Base-by-base conservation (phyloP, 495 filamentous ascomycete genomes). In the Hypoxylon fuscum region DNA sequence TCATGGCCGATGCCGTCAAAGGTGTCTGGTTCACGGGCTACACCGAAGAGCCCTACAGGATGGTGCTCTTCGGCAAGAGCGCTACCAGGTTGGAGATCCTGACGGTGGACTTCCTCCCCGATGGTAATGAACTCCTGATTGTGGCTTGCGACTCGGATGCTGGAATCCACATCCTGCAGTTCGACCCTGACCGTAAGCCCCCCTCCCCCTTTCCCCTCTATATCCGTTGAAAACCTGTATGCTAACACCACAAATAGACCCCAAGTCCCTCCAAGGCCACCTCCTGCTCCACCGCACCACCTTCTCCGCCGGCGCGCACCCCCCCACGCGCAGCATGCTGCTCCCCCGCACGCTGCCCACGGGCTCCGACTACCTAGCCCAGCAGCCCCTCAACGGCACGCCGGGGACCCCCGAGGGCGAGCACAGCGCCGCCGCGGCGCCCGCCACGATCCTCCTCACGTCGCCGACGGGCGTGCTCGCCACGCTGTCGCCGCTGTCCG, bases 21-120 rank as follows among this genome's bases (percentile, higher is more conserved):
- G 94, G 94, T 0, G 78, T 97, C 9, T 97, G 93, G 93, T 96
- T 99, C 57, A 89, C 88, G 12, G 95, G 95, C 0, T 98, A 96
- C 69, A 91, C 88, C 42, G 92, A 96, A 74, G 94, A 97, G 63
- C 95, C 95, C 0, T 98, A 98, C 70, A 92, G 88, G 70, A 93
- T 98, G 87, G 88, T 88, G 11, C 79, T 96, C n/a, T 94, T 98
- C 69, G 92, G 93, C 40, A 97, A 97, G 73, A 88, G 88, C 66
- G 79, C 81, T 3, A 82, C 87, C 1, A 83, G 85, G 31, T 76
- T 97, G 53, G 91, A 96, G 72, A 87, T 95, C 10, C 73, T 95
- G 18, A 83, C 87, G 8, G 91, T 90, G 6, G 93, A 97, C 50
- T 95, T 99, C 73, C 78, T 98, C 3, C 95, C 96, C 0, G 87